Percentiles rank a stretch among this genome's conserved stretches.
Conservation (phyloP, 2,329 filamentous ascomycete genomes). For the Hypoxylon sp. region DNA sequence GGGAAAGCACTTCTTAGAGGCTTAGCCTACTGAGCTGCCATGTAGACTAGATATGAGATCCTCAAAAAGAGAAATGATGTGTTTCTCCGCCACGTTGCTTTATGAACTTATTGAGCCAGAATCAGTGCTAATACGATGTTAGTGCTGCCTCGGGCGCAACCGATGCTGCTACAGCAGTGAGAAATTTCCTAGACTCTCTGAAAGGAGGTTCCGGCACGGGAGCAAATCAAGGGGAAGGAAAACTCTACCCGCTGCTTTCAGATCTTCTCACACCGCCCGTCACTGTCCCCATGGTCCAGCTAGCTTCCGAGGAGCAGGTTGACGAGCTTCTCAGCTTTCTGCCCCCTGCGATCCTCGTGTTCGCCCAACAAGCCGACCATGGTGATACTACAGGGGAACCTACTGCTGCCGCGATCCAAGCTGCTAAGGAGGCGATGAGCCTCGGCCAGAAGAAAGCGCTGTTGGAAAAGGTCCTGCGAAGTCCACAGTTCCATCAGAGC, state of each 20-base stretch:
- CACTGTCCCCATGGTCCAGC: slow-evolving; percentile 83
- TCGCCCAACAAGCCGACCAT: slow-evolving; percentile 77
- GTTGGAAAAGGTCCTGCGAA: slow-evolving; percentile 85
- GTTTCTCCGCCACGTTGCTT: slow-evolving; percentile 29
- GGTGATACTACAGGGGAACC: slow-evolving; percentile 75
- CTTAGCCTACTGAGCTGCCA: slow-evolving; percentile 34
- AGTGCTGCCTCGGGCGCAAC: slow-evolving; percentile 73
- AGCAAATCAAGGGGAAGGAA: slow-evolving; percentile 65
- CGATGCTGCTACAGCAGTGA: slow-evolving; percentile 84
- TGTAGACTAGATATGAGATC: slow-evolving; percentile 52
- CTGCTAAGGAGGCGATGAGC: slow-evolving; percentile 81
- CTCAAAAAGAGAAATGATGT: slow-evolving; percentile 47
- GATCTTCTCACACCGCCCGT: slow-evolving; percentile 85
- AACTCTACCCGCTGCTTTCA: slow-evolving; percentile 84
- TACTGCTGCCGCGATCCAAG: slow-evolving; percentile 76
- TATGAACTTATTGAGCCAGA: slow-evolving; percentile 30
- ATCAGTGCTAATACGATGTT: slow-evolving; percentile 62
- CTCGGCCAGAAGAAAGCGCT: slow-evolving; percentile 84
- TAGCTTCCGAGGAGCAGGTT: slow-evolving; percentile 74
- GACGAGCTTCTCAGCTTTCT: slow-evolving; percentile 84
- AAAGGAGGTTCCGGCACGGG: slow-evolving; percentile 67
- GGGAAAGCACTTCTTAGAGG: slow-evolving; percentile 30
- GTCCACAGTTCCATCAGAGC: slow-evolving; percentile 92
- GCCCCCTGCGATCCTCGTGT: slow-evolving; percentile 82
- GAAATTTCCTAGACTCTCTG: slow-evolving; percentile 90